A percentile compares a stretch with the other conserved stretches of the same genome.
phyloP scores from a whole-genome alignment of 2,329 filamentous ascomycete genomes.

The Monosporascus sp. region DNA sequence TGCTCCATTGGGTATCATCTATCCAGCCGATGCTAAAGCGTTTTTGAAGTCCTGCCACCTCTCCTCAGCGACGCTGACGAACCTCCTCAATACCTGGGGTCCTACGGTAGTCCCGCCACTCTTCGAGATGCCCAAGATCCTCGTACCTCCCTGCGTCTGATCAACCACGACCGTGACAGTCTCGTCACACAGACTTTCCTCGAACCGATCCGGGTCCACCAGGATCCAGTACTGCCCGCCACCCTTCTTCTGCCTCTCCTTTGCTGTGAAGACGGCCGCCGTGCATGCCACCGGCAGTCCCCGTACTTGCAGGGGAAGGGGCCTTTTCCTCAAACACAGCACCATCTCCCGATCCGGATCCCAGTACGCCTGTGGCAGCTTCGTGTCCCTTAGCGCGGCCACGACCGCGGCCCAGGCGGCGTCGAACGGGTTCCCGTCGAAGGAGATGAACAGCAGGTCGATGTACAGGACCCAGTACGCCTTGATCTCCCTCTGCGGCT shows the following conservation, averaged over 20 bases:
- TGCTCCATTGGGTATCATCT: slow-evolving; percentile 14
- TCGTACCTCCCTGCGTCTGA: slow-evolving; percentile 43
- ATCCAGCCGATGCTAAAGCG: slow-evolving; percentile 11
- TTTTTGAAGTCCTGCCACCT: slow-evolving; percentile 57
- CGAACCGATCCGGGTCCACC: slow-evolving; percentile 82
- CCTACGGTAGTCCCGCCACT: slow-evolving; percentile 70
- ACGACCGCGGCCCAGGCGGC: slow-evolving; percentile 82
- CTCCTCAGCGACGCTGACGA: slow-evolving; percentile 55
- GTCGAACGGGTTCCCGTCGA: slow-evolving; percentile 90
- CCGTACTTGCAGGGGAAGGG: slow-evolving; percentile 53
- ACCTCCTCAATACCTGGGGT: slow-evolving; percentile 53
- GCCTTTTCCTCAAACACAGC: slow-evolving; percentile 62
- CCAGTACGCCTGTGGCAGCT: slow-evolving; percentile 75
- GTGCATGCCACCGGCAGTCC: slow-evolving; percentile 72
- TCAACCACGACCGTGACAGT: slow-evolving; percentile 80
- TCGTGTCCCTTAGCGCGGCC: slow-evolving; percentile 74
- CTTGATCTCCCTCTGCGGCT: slow-evolving; percentile 47
- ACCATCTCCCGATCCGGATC: slow-evolving; percentile 76
- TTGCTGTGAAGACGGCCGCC: slow-evolving; percentile 71
- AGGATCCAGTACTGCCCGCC: slow-evolving; percentile 66
- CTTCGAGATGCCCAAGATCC: slow-evolving; percentile 73
- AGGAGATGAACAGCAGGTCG: slow-evolving; percentile 88
- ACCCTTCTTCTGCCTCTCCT: slow-evolving; percentile 42
- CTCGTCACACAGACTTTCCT: slow-evolving; percentile 82
- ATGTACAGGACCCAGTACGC: slow-evolving; percentile 96